phyloP scores from a whole-genome alignment of 2,329 filamentous ascomycete species.

The Botrytis sinoallii region DNA sequence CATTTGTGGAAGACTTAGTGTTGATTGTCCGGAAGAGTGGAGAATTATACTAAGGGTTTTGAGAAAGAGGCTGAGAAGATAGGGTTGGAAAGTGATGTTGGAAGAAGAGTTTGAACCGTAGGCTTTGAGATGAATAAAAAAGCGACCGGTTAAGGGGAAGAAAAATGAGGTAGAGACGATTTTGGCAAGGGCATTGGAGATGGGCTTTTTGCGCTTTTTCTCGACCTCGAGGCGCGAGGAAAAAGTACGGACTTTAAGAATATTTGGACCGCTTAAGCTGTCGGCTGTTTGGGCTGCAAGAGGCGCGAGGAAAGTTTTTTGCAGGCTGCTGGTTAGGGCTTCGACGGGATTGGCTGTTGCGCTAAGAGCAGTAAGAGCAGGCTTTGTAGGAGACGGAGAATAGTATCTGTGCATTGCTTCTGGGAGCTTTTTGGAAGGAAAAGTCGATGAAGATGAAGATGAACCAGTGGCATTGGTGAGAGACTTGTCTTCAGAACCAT shows the following conservation, averaged over 20 bases:
- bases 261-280: constrained; percentile 71
- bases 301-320: constrained; percentile 72
- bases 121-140: constrained; percentile 62
- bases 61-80: constrained; percentile 74
- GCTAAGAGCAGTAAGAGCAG: not conserved
- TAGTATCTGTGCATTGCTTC: constrained; percentile 72
- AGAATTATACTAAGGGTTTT: constrained; percentile 83
- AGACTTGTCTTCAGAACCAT: constrained; percentile 46
- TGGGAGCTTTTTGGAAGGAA: constrained; percentile 80
- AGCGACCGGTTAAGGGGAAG: constrained; percentile 78
- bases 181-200: constrained; percentile 74
- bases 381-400: constrained; percentile 33
- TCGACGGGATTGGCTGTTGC: constrained; percentile 48
- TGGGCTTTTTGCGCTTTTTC: constrained; percentile 53
- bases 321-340: constrained; percentile 63
- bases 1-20: constrained; percentile 71
- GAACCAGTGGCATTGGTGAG: constrained; percentile 35
- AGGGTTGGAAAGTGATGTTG: constrained; percentile 68
- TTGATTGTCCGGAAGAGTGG: constrained; percentile 78
- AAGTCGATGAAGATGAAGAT: constrained; percentile 44
- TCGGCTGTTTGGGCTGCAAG: constrained; percentile 81
- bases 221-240: constrained; percentile 71
- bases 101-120: constrained; percentile 44
- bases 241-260: constrained; percentile 86
- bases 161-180: constrained; percentile 78